Conservation (phyloP, 106 monocot species). For the Dendrobium chrysotoxum region DNA sequence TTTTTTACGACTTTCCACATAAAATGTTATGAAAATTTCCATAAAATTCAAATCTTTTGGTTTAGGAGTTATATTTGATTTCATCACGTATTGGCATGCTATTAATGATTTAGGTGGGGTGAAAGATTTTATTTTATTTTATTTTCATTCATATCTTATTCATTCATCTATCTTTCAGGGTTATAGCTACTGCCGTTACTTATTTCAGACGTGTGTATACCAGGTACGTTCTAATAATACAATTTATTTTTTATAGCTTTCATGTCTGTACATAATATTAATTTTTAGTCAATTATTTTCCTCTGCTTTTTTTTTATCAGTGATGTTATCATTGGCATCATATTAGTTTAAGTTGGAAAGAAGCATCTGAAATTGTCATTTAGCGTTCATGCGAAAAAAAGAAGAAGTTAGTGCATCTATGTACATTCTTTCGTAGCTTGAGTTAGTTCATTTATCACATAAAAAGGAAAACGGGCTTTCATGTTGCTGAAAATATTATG, state of each 20-base stretch:
- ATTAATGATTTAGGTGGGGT: background rate
- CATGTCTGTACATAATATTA: background rate
- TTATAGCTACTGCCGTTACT: constrained; percentile 91
- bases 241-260: background rate
- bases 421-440: background rate
- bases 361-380: background rate
- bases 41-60: no score
- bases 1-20: no score
- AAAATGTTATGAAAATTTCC: no score
- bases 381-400: background rate
- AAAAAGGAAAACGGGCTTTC: background rate
- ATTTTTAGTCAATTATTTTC: background rate
- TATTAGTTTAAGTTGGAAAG: background rate
- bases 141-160: background rate
- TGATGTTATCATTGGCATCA: background rate
- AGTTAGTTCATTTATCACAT: background rate
- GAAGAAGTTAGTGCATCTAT: background rate
- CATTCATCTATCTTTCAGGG: constrained; percentile 50
- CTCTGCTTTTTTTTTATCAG: background rate
- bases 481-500: background rate
- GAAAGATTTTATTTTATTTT: background rate
- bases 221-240: constrained; percentile 38
- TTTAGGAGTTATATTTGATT: no score
- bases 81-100: background rate
- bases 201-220: constrained; percentile 99